phyloP scores from a whole-genome alignment of 495 filamentous ascomycete species.

The Eremomyces bilateralis region DNA sequence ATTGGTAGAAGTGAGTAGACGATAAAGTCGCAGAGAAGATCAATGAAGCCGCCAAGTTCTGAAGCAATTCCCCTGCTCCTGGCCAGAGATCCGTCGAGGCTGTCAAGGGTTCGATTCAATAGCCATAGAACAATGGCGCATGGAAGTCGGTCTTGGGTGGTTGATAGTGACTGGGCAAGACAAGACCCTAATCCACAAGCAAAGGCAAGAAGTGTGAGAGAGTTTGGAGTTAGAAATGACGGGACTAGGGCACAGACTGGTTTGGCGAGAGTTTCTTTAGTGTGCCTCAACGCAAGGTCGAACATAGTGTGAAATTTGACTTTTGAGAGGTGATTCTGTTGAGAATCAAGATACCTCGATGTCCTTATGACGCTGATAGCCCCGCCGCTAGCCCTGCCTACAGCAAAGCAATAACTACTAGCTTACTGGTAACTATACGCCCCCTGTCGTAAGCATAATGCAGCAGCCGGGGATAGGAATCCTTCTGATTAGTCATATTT shows the following conservation, averaged over 20 bases:
- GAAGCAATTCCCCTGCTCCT: conserved; percentile 9
- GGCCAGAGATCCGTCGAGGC: conserved; percentile 17
- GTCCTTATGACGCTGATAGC: no score
- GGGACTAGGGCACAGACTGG: conserved; percentile 11
- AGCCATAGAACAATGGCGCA: conserved; percentile 9
- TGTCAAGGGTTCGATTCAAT: conserved; percentile 15
- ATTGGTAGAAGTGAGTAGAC: conserved; percentile 18
- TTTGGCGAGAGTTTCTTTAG: conserved; percentile 13
- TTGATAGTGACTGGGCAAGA: no score
- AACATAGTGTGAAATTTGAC: no score
- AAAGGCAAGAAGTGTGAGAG: conserved; percentile 13
- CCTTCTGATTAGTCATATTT: no score
- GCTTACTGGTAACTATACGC: no score
- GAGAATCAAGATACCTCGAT: no score
- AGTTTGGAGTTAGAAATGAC: conserved; percentile 6
- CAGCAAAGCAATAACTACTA: no score
- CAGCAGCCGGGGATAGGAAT: no score
- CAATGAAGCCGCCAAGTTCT: conserved; percentile 18
- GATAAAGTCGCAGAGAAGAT: conserved; percentile 17
- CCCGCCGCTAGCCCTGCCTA: no score
- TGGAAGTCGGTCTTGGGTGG: not conserved
- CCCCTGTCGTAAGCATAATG: no score
- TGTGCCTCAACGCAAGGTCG: conserved; percentile 9
- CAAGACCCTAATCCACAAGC: conserved; percentile 9
- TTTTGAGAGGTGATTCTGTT: no score